Evolutionary conservation across 164 flowering plant genomes (phyloP).

Genomic region (Nymphaea colorata): DNA sequence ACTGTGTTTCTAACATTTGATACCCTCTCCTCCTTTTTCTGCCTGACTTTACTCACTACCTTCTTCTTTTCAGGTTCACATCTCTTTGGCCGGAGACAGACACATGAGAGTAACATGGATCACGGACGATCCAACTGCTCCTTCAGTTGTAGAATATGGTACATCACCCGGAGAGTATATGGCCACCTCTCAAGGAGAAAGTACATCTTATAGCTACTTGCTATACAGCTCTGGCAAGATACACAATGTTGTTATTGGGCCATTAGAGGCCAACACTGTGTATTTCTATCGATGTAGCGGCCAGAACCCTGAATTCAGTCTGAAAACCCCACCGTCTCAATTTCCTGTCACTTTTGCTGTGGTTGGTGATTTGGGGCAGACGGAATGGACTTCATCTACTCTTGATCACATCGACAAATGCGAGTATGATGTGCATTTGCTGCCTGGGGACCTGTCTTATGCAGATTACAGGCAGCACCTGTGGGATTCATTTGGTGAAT

Average conservation of each 20-base stretch:
- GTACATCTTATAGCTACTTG: slow-evolving; percentile 61
- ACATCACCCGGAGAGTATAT: slow-evolving; percentile 45
- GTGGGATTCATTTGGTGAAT: slow-evolving; percentile 91
- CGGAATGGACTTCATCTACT: slow-evolving; percentile 91
- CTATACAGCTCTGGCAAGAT: slow-evolving; percentile 77
- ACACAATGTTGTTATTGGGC: slow-evolving; percentile 91
- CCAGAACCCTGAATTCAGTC: slow-evolving; percentile 61
- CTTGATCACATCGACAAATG: slow-evolving; percentile 68
- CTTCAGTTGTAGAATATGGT: slow-evolving; percentile 76
- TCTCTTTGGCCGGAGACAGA: slow-evolving; percentile 75
- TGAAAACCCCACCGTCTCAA: slow-evolving; percentile 83
- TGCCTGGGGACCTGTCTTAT: slow-evolving; percentile 94
- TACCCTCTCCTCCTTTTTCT: too few species aligned
- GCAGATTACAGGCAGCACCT: slow-evolving; percentile 69
- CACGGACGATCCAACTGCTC: slow-evolving; percentile 41
- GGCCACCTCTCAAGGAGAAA: slow-evolving; percentile 48
- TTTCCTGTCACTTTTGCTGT: slow-evolving; percentile 70
- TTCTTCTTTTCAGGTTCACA: slow-evolving; percentile 57
- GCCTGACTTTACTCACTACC: too few species aligned
- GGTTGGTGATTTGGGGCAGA: slow-evolving; percentile 94
- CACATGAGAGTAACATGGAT: slow-evolving; percentile 78
- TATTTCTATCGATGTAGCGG: slow-evolving; percentile 84
- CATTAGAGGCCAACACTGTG: slow-evolving; percentile 43
- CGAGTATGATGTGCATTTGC: slow-evolving; percentile 74
- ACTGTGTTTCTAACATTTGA: too few species aligned